phyloP scores from a whole-genome alignment of 2,329 filamentous ascomycete species.

The Trichoderma guizhouense region DNA sequence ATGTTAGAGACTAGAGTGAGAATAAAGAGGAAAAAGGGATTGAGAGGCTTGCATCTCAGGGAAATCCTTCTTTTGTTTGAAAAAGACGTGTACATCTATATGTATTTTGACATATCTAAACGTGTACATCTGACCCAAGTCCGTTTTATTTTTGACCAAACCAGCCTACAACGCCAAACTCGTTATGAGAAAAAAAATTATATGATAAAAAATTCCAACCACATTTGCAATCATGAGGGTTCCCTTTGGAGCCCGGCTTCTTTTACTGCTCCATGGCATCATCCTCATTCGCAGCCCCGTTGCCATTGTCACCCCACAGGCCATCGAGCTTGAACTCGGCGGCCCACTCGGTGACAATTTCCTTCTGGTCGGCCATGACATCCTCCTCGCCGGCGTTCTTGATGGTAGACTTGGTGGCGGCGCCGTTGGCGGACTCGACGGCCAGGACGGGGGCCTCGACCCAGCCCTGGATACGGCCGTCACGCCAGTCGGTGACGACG shows the following conservation, averaged over 20 bases:
- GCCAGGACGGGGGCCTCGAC: constrained; percentile 69
- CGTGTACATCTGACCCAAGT: constrained; percentile 21
- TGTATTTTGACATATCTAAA: constrained; percentile 29
- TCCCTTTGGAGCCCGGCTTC: no score
- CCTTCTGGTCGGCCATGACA: constrained; percentile 65
- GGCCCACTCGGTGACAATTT: constrained; percentile 90
- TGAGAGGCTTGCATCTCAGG: neutral
- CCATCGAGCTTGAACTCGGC: constrained; percentile 94
- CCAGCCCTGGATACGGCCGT: constrained; percentile 93
- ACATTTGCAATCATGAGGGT: constrained; percentile 2
- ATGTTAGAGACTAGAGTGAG: neutral
- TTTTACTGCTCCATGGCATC: constrained; percentile 53
- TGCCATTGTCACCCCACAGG: constrained; percentile 69
- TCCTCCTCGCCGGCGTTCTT: constrained; percentile 43
- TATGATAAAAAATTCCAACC: neutral
- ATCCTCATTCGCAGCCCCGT: constrained; percentile 22
- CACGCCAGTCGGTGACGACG: constrained; percentile 94
- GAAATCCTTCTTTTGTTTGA: neutral
- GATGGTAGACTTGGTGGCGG: constrained; percentile 29
- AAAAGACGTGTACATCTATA: constrained; percentile 1
- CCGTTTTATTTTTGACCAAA: constrained; percentile 27
- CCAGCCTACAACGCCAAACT: constrained; percentile 34
- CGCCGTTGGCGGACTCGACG: constrained; percentile 40
- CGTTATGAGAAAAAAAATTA: constrained; percentile 20
- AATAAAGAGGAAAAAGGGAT: neutral